Base-by-base conservation (phyloP, 176 grass and related monocot genomes). In the Chrysopogon serrulatus region DNA sequence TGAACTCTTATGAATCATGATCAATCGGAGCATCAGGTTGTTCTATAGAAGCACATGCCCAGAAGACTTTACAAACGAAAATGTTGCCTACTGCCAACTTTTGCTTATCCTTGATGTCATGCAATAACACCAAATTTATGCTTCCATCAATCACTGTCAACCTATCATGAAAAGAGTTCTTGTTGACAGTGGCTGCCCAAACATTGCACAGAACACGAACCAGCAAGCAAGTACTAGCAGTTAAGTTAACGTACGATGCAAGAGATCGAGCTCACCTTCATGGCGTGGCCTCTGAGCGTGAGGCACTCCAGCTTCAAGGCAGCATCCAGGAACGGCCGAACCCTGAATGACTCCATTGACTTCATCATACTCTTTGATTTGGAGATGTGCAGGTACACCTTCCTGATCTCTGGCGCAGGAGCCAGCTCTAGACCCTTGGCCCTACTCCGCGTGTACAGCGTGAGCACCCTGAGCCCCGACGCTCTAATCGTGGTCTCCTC, bases 311-410 rank as follows among this genome's bases (percentile, higher is more conserved):
- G 68, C 37, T 14, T 76, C 40, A 33, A 39, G 60, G 60, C 80
- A 83, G 79, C 84, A 82, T 90, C 74, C 32, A 90, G 78, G 84
- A 90, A 83, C 4, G 68, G 61, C 47, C 80, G 67, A 28, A 83
- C 13, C 18, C 18, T 72, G 79, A 73, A 67, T 28, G 43, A 53
- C 28, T 28, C 8, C 40, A 49, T 16, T 41, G 43, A 68, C 23
- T 17, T 5, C 37, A 31, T 10, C 59, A 12, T 4, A 0, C 0
- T 1, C 2, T 1, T 74, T 26, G 26, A 17, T 49, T 73, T 86
- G 79, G 59, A 15, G 14, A 90, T 28, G 84, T 90, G 65, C 35
- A 90, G 79, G 84, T 90, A 90, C 19, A 32, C 84, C 74, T 86
- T 90, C 37, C 67, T 86, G 59, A 86, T 39, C 68, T 83, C 67